Percentiles rank a stretch among this genome's conserved stretches.
Evolutionary conservation across 345 rosid genomes (phyloP).

Genomic region (Microthlaspi erraticum): DNA sequence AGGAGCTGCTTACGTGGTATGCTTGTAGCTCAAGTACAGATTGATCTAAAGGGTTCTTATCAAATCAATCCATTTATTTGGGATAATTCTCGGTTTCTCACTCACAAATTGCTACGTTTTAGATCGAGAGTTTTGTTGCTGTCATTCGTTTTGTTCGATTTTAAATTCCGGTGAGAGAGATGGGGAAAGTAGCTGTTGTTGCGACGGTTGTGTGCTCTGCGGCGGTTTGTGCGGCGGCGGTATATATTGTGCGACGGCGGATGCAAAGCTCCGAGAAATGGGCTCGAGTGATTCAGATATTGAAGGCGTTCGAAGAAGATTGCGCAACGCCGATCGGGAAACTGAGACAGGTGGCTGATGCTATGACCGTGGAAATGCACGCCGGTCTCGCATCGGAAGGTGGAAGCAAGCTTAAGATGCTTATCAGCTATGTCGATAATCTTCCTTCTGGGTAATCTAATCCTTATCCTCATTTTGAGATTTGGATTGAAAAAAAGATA

Average conservation of each 20-base stretch:
- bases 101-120: background rate
- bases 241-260: conserved; percentile 62
- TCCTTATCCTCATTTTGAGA: background rate
- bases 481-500: background rate
- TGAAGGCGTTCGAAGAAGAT: conserved; percentile 70
- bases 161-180: background rate
- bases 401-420: conserved; percentile 92
- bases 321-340: conserved; percentile 73
- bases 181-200: conserved; percentile 58
- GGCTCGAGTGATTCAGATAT: conserved; percentile 63
- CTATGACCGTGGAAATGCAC: conserved; percentile 98
- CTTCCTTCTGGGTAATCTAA: conserved; percentile 85
- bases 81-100: background rate
- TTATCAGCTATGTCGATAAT: conserved; percentile 91
- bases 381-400: conserved; percentile 92
- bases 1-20: conserved; percentile 39
- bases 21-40: background rate
- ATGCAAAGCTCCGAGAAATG: conserved; percentile 68
- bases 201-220: conserved; percentile 59
- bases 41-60: conserved; percentile 34
- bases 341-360: conserved; percentile 88
- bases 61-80: background rate
- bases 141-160: background rate
- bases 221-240: conserved; percentile 64
- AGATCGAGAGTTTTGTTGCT: conserved; percentile 14